These are phyloP conservation scores for Cryptococcus wingfieldii DNA, from an alignment of 1,284 basidiomycete species.

Conservation along the genomic window DNA sequence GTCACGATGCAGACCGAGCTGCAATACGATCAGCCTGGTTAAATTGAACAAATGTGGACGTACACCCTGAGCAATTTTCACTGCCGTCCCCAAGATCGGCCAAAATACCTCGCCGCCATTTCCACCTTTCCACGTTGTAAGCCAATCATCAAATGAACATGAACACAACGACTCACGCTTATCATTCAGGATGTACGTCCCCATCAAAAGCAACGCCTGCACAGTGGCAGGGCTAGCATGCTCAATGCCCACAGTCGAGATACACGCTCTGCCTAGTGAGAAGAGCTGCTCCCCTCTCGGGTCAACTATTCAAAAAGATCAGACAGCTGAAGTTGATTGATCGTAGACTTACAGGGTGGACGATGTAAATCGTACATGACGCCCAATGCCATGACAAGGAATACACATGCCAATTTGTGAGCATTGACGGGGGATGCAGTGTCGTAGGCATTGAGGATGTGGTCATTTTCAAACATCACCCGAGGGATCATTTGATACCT, in stretches of 20 bases:
- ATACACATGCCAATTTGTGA: constrained; percentile 48
- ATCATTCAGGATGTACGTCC: constrained; percentile 46
- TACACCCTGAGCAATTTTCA: constrained; percentile 41
- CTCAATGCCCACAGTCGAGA: constrained; percentile 37
- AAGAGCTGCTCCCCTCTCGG: constrained; percentile 38
- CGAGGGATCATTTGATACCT: constrained; percentile 42
- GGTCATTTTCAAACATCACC: constrained; percentile 42
- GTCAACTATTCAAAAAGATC: constrained; percentile 23
- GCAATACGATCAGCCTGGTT: constrained; percentile 3
- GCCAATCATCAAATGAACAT: background rate
- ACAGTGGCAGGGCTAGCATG: constrained; percentile 44
- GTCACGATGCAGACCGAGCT: constrained; percentile 48
- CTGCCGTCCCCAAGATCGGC: constrained; percentile 45
- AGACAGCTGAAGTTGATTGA: background rate
- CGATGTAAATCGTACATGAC: constrained; percentile 43
- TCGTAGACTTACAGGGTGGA: constrained; percentile 33
- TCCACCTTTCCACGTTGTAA: constrained; percentile 15
- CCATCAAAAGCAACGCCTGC: constrained; percentile 43
- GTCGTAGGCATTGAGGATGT: constrained; percentile 42
- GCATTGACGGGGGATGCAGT: constrained; percentile 27
- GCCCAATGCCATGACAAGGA: constrained; percentile 46
- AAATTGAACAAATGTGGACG: constrained; percentile 1
- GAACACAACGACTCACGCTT: constrained; percentile 19
- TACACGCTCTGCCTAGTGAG: constrained; percentile 38
- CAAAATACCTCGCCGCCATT: constrained; percentile 47